Evolutionary conservation across 129 eudicot genomes (phyloP).

Genomic region (Tagetes erecta): DNA sequence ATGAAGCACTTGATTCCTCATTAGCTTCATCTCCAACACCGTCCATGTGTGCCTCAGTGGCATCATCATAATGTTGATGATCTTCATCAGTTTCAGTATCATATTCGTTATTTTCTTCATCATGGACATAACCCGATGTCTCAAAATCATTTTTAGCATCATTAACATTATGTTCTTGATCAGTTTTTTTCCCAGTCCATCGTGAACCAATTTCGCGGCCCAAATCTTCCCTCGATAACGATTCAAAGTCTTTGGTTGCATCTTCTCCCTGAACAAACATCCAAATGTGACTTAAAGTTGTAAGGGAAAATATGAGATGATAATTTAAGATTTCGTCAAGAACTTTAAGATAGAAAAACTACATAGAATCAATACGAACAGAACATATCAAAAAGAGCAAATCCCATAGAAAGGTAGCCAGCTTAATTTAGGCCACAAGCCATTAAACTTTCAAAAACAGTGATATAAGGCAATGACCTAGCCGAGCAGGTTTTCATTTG

Average conservation of each 20-base stretch:
- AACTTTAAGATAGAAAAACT: not conserved
- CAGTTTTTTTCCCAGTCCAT: slow-evolving; percentile 83
- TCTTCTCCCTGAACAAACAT: slow-evolving; percentile 48
- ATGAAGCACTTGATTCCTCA: slow-evolving; percentile 55
- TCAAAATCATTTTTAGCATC: slow-evolving; percentile 41
- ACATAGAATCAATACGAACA: not conserved
- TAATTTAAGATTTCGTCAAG: not conserved
- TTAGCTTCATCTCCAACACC: slow-evolving; percentile 52
- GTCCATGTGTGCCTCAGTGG: slow-evolving; percentile 48
- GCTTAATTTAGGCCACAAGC: not conserved
- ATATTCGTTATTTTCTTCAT: slow-evolving; percentile 61
- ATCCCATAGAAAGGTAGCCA: not conserved
- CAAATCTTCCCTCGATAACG: slow-evolving; percentile 81
- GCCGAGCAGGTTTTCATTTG: not conserved
- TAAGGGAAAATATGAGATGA: slow-evolving; percentile 16
- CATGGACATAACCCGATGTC: slow-evolving; percentile 32
- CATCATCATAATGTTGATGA: slow-evolving; percentile 54
- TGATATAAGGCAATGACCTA: not conserved
- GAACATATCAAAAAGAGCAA: slow-evolving; percentile 5
- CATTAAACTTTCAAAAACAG: not conserved
- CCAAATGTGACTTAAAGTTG: not conserved
- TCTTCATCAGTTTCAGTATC: slow-evolving; percentile 65
- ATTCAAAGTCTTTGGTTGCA: slow-evolving; percentile 48
- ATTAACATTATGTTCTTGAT: slow-evolving; percentile 40
- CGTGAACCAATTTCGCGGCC: slow-evolving; percentile 94